These are phyloP conservation scores for Linum usitatissimum DNA, from an alignment of 345 rosid genomes.

Conservation along the genomic window DNA sequence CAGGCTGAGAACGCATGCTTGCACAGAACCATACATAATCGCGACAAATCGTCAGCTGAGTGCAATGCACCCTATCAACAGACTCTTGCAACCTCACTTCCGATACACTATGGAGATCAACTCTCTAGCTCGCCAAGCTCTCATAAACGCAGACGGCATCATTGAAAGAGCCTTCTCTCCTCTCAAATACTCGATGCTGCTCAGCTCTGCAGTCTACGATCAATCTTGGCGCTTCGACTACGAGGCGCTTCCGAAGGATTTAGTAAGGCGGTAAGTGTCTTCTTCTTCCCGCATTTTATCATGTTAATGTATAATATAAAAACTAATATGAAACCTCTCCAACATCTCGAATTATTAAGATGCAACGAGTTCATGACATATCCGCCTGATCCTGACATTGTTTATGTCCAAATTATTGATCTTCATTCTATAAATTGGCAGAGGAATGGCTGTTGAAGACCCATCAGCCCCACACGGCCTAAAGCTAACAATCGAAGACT, in stretches of 20 bases:
- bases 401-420: no score
- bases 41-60: conserved; percentile 6
- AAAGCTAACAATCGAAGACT: conserved; percentile 24
- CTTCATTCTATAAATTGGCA: background rate
- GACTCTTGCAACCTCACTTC: conserved; percentile 6
- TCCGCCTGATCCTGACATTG: no score
- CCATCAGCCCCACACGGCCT: conserved; percentile 22
- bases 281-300: background rate
- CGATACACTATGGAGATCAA: conserved; percentile 11
- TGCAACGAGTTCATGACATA: no score
- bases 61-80: conserved; percentile 5
- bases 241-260: conserved; percentile 2
- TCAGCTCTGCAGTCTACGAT: conserved; percentile 7
- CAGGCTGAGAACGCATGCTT: conserved; percentile 7
- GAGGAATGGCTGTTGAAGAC: conserved; percentile 26
- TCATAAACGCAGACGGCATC: conserved; percentile 6
- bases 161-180: conserved; percentile 7
- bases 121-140: conserved; percentile 3
- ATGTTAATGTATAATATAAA: no score
- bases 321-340: no score
- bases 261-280: background rate
- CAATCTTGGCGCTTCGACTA: conserved; percentile 6
- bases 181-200: background rate
- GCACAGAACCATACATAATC: conserved; percentile 3
- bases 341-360: no score